Evolutionary conservation across 768 basidiomycete species (phyloP).

Genomic region (Russula ochroleuca): DNA sequence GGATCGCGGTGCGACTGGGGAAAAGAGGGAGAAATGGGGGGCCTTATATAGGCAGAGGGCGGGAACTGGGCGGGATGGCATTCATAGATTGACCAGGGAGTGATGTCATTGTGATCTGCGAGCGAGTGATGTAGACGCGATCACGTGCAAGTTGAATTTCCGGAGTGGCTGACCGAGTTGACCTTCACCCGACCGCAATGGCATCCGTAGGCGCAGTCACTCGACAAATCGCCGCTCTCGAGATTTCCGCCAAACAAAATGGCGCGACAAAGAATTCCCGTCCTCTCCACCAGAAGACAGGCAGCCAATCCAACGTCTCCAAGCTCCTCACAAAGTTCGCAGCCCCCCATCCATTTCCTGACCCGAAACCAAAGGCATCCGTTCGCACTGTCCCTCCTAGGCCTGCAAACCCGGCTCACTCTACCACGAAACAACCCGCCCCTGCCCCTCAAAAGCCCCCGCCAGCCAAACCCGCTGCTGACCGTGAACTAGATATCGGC

Average conservation of each 20-base stretch:
- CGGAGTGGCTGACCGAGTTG: background rate
- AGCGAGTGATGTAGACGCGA: background rate
- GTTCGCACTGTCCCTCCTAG: constrained; percentile 29
- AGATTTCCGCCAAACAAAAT: constrained; percentile 53
- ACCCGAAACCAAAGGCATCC: constrained; percentile 28
- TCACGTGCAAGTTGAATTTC: constrained; percentile 19
- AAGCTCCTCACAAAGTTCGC: constrained; percentile 75
- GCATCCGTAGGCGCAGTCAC: constrained; percentile 52
- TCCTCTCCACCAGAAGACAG: constrained; percentile 46
- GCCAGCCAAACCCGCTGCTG: constrained; percentile 27
- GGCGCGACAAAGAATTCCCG: constrained; percentile 33
- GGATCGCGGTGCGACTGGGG: constrained; percentile 9
- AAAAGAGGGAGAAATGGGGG: background rate
- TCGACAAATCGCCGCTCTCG: constrained; percentile 64
- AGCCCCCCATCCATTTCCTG: constrained; percentile 51
- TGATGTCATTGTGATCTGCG: constrained; percentile 13
- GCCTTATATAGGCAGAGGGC: constrained; percentile 4
- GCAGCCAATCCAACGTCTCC: constrained; percentile 56
- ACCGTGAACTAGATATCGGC: constrained; percentile 64
- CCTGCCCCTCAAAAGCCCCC: constrained; percentile 22
- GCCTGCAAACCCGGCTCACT: constrained; percentile 24
- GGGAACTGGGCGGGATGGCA: background rate
- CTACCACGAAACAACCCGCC: constrained; percentile 34
- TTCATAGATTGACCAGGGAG: background rate
- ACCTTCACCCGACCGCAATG: constrained; percentile 29